Evolutionary conservation across 768 basidiomycete species (phyloP).

Genomic region (Phaffia tasmanica): DNA sequence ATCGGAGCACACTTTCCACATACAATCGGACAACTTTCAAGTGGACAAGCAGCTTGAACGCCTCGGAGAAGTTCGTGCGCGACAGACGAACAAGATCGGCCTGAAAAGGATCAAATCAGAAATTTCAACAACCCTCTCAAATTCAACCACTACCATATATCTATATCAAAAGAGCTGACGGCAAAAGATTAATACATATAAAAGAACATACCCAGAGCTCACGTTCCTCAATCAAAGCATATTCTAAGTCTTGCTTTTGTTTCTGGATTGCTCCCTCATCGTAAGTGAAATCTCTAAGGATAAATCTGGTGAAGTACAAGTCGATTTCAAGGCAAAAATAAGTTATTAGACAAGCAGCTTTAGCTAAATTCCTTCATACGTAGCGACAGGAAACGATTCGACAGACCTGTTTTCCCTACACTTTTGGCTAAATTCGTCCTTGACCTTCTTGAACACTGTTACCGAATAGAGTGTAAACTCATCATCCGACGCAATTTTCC

Average conservation of each 20-base stretch:
- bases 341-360: not conserved
- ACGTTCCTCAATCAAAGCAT: conserved; percentile 76
- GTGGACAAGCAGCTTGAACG: conserved; percentile 86
- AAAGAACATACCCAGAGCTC: conserved; percentile 74
- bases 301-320: conserved; percentile 50
- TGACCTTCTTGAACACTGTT: conserved; percentile 77
- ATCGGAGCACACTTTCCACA: conserved; percentile 87
- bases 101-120: conserved; percentile 41
- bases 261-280: conserved; percentile 70
- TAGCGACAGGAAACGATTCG: not conserved
- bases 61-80: conserved; percentile 92
- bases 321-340: conserved; percentile 13
- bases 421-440: conserved; percentile 86
- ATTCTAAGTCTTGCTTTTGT: conserved; percentile 67
- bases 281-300: conserved; percentile 85
- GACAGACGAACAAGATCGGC: conserved; percentile 81
- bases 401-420: conserved; percentile 87
- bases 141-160: not conserved
- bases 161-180: not conserved
- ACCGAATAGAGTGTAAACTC: conserved; percentile 78
- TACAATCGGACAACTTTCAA: conserved; percentile 83
- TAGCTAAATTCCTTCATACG: not conserved
- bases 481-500: conserved; percentile 67
- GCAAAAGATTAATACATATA: not conserved
- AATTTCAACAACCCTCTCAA: not conserved